Conservation (phyloP, 768 basidiomycete genomes). For the Russula brevipes region DNA sequence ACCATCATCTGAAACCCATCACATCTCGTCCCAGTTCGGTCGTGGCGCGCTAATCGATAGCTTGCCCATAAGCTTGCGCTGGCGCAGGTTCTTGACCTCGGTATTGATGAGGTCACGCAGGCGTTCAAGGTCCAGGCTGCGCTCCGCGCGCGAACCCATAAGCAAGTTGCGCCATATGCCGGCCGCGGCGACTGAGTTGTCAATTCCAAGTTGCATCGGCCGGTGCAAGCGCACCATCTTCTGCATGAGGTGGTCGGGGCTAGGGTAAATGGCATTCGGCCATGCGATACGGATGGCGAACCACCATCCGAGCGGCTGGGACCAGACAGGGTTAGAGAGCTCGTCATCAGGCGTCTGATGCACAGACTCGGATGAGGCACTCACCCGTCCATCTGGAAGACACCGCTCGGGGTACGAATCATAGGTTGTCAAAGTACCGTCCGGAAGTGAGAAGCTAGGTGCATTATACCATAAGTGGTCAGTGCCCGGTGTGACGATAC, state of each 20-base stretch:
- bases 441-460: slow-evolving; percentile 72
- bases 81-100: slow-evolving; percentile 81
- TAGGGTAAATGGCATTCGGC: slow-evolving; percentile 80
- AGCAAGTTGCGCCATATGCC: slow-evolving; percentile 89
- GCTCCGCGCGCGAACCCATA: slow-evolving; percentile 86
- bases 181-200: slow-evolving; percentile 84
- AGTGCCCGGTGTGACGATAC: not conserved
- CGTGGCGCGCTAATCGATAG: slow-evolving; percentile 58
- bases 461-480: slow-evolving; percentile 10
- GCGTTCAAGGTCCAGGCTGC: slow-evolving; percentile 79
- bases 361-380: slow-evolving; percentile 34
- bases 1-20: slow-evolving; percentile 21
- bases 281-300: slow-evolving; percentile 89
- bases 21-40: slow-evolving; percentile 59
- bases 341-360: slow-evolving; percentile 17
- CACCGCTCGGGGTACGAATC: slow-evolving; percentile 83
- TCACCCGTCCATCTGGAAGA: slow-evolving; percentile 78
- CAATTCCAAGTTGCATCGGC: slow-evolving; percentile 77
- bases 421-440: slow-evolving; percentile 77
- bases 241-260: slow-evolving; percentile 82
- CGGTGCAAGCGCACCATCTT: slow-evolving; percentile 89
- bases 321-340: slow-evolving; percentile 24
- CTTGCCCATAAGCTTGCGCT: slow-evolving; percentile 77
- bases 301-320: slow-evolving; percentile 88
- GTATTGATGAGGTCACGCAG: slow-evolving; percentile 84